Evolutionary conservation across 495 filamentous ascomycete genomes (phyloP).

Genomic region (Hypomontagnella submonticulosa): DNA sequence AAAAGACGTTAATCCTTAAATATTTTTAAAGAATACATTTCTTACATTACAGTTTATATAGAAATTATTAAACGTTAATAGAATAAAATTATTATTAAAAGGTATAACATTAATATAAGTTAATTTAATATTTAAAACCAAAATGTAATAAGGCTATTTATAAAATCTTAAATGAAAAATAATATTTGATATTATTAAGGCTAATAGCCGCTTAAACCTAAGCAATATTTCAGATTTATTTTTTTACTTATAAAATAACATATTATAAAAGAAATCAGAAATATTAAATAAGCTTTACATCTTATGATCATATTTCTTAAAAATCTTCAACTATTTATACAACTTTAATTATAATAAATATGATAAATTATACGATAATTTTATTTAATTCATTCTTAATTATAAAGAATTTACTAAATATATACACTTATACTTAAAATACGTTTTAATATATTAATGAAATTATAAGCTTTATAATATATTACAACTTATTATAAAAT

Average conservation of each 20-base stretch:
- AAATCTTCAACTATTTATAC: slow-evolving; percentile 12
- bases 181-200: slow-evolving; percentile 12
- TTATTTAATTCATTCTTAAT: slow-evolving; percentile 2
- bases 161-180: slow-evolving; percentile 6
- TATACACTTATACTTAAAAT: slow-evolving; percentile 4
- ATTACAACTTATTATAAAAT: slow-evolving; percentile 3
- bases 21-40: background rate
- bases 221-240: background rate
- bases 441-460: background rate
- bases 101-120: slow-evolving; percentile 12
- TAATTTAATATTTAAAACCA: slow-evolving; percentile 4
- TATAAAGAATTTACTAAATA: slow-evolving; percentile 2
- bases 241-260: slow-evolving; percentile 8
- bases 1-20: background rate
- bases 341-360: background rate
- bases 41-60: too few species aligned
- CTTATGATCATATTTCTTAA: background rate
- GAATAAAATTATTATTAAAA: background rate
- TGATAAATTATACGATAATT: slow-evolving; percentile 4
- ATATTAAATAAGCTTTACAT: slow-evolving; percentile 9
- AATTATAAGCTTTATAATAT: slow-evolving; percentile 8
- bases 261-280: slow-evolving; percentile 10
- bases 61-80: slow-evolving; percentile 2
- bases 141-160: slow-evolving; percentile 10
- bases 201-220: background rate